Conservation (phyloP, 2,329 filamentous ascomycete species). For the Chaetoscypha palmicola region DNA sequence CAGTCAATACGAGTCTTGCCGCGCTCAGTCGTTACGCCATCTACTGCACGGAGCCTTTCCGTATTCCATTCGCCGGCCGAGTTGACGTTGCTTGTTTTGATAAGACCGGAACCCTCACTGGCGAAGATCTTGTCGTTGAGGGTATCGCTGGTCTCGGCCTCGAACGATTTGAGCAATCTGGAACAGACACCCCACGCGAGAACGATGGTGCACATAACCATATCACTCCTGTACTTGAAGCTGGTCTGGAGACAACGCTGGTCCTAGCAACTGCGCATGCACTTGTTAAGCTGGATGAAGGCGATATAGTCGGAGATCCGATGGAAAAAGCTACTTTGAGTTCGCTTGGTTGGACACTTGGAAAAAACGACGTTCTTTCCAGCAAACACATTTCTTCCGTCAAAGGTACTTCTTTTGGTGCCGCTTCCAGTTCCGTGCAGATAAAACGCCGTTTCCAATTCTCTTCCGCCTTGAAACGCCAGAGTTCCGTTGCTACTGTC, state of each 20-base stretch:
- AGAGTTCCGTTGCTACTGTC: constrained; percentile 87
- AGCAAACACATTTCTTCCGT: constrained; percentile 51
- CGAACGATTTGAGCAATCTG: constrained; percentile 61
- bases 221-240: constrained; percentile 63
- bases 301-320: constrained; percentile 92
- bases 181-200: constrained; percentile 58
- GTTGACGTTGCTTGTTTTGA: constrained; percentile 97
- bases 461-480: constrained; percentile 90
- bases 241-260: constrained; percentile 76
- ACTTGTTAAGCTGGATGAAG: constrained; percentile 91
- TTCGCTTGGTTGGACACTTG: constrained; percentile 88
- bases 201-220: constrained; percentile 76
- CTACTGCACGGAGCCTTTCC: constrained; percentile 98
- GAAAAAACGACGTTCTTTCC: constrained; percentile 75
- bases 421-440: constrained; percentile 69
- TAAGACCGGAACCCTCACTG: constrained; percentile 94
- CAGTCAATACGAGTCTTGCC: constrained; percentile 94
- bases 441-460: constrained; percentile 98
- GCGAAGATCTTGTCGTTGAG: constrained; percentile 93
- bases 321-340: constrained; percentile 96
- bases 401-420: constrained; percentile 38
- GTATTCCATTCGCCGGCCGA: constrained; percentile 91
- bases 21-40: constrained; percentile 93
- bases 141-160: constrained; percentile 86
- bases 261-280: constrained; percentile 94